Base-by-base conservation (phyloP, 805 yeast species). In the Brettanomyces anomalus region DNA sequence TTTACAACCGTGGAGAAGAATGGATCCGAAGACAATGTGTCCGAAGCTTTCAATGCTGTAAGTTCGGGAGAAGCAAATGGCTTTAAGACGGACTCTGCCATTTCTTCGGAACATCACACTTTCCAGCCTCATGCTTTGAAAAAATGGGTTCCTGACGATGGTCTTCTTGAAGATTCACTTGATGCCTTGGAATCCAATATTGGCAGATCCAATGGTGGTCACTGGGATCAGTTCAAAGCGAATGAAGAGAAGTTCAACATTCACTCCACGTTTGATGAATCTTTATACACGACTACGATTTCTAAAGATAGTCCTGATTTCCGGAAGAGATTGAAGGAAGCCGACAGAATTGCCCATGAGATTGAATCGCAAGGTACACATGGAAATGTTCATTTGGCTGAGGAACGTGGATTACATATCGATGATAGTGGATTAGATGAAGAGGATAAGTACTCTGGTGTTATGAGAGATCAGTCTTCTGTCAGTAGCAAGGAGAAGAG, bases 391-490 rank as follows among this genome's bases (percentile, higher is more conserved):
- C 97, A 93, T 59, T 49, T 89, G 20, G 90, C 95, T 48, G 98
- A 90, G 60, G 98, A 90, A 62, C 78, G 98, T 60, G 95, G 95
- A 20, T 48, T 78, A 14, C 55, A 60, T 15, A 74, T 83, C 33
- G 95, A 85, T 58, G 96, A 85, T 56, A 76, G 84, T 46, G 95
- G 95, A 15, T 51, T 85, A 51, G 97, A 93, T 62, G 98, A 93
- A 65, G 98, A 93, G 62, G 96, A 89, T 61, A 85, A 85, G 62
- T 93, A 89, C 58, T 87, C 96, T 4, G 97, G 97, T 40, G 98
- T 88, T 37, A 79, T 74, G 45, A 76, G 93, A 55, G 68, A 78
- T 44, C 58, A 53, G 32, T 57, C 57, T 13, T 59, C 56, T 59
- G 52, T 13, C 51, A 60, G 55, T 46, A 61, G 33, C 42, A 36